Base-by-base conservation (phyloP, 441 rosid genomes). In the Brassica hybrid region DNA sequence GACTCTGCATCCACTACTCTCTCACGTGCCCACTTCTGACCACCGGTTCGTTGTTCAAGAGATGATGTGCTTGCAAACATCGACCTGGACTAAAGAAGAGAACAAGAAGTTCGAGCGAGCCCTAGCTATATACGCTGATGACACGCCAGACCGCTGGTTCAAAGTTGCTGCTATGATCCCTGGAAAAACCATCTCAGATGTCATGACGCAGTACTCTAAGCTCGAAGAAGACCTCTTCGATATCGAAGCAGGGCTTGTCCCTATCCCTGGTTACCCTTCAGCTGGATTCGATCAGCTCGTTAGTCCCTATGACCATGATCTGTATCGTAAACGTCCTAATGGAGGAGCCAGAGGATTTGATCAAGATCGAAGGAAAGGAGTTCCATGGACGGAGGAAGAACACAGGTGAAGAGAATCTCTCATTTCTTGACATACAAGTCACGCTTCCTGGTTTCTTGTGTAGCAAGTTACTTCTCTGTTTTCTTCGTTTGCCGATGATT, bases 241-340 rank as follows among this genome's bases (percentile, higher is more conserved):
- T 59, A 95, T 95, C 27, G 99, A 95, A 79, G 99, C 99, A 0
- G 98, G 99, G 9, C 75, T 95, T 64, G 84, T 93, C 76, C 99
- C 99, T 4, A 84, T 93, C 74, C 94, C 95, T 2, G 94, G 97
- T 1, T 93, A 93, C 71, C 76, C 67, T 13, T 67, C 89, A 71
- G 86, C 93, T 77, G 91, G 89, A 88, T 83, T 80, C 58, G 71
- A 78, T 73, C 62, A 74, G 68, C 34, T 69, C 7, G 77, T 12
- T 57, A 79, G 80, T 34, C 71, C 71, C 8, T 81, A 80, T 21
- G 86, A 81, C 77, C 85, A 76, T 67, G 91, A 89, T 72, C 83
- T 71, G 0, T 83, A 65, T 75, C 79, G 65, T 65, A 95, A 93
- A 82, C 84, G 84, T 74, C 78, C 91, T 69, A 45, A 60, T 14